Evolutionary conservation across 352 stramenopile genomes (phyloP), one percentile per base, ranked within the genome.

Genomic region (Phytophthora kernoviae): DNA sequence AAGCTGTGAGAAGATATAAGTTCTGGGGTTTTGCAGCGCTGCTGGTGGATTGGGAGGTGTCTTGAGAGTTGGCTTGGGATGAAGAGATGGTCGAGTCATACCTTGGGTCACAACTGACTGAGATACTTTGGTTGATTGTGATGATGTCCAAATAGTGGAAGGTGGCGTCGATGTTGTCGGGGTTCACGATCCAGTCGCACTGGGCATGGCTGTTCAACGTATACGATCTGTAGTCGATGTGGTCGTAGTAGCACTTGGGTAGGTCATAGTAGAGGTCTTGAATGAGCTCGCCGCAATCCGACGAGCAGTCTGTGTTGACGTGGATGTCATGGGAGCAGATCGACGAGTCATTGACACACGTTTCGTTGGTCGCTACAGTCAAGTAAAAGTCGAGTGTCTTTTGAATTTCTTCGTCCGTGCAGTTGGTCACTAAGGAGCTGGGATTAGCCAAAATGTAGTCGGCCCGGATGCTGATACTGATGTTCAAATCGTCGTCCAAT

Each of bases 41-140:
- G 11, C 41, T 33, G 8, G 40, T 46, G 20, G 41, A 47, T 15
- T 47, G 20, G 12, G 41, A 22, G 22, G 15, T 26, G 11, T 45
- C 41, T 33, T 27, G 22, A 17, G 41, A 47, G 6, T 14, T 9
- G 12, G 37, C 37, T 43, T 14, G 33, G 10, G 33, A 39, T 12
- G n/a, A 45, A 36, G 24, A 41, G 15, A 56, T 27, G 4, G 58
- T 61, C 47, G 51, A 60, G 44, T 66, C 58, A 17, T 50, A 66
- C 0, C 45, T 17, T 11, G 43, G 32, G 30, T 61, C 22, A 11
- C 50, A 66, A 8, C 4, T 18, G 9, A 24, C 32, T 15, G 57
- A 49, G 7, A 20, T 12, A 26, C 40, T 59, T 11, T 21, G 40
- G 21, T 44, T 59, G 17, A 27, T 45, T 43, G 59, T 56, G 36